Conservation (phyloP, 805 yeast species). For the Yamadazyma ubonensis region DNA sequence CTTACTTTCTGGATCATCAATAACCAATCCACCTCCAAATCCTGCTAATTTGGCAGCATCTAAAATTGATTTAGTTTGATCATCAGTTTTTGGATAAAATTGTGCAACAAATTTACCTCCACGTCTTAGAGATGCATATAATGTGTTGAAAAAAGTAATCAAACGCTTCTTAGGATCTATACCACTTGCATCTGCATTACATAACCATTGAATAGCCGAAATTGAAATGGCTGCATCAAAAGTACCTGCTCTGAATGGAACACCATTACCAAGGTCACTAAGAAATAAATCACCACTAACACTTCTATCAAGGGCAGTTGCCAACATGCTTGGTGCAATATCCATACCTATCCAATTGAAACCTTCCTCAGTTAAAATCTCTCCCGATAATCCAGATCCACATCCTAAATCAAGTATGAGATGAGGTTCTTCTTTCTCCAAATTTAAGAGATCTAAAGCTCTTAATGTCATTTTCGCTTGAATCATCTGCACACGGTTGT, state of each 20-base stretch:
- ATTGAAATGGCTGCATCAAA: constrained; percentile 96
- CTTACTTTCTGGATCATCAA: constrained; percentile 91
- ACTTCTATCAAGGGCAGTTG: constrained; percentile 88
- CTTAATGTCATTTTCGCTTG: constrained; percentile 97
- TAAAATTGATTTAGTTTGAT: constrained; percentile 73
- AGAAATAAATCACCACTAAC: constrained; percentile 91
- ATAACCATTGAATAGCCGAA: constrained; percentile 96
- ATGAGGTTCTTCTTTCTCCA: constrained; percentile 59
- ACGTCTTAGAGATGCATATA: constrained; percentile 80
- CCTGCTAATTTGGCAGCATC: constrained; percentile 91
- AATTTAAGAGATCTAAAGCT: constrained; percentile 81
- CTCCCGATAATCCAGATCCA: constrained; percentile 96
- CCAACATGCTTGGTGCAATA: constrained; percentile 93
- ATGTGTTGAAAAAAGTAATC: constrained; percentile 78
- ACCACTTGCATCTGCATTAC: constrained; percentile 85
- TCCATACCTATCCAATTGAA: constrained; percentile 96
- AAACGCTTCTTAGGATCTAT: constrained; percentile 84
- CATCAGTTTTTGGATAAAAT: constrained; percentile 90
- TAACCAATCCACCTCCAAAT: constrained; percentile 91
- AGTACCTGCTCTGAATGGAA: constrained; percentile 93
- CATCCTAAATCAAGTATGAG: constrained; percentile 90
- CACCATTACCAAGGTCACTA: constrained; percentile 90
- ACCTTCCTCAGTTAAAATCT: constrained; percentile 89
- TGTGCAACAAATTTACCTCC: constrained; percentile 98
- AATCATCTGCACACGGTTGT: constrained; percentile 96